A percentile compares a stretch with the other conserved stretches of the same genome.
Conservation (phyloP, 257 asterid species). For the Verbena officinalis region DNA sequence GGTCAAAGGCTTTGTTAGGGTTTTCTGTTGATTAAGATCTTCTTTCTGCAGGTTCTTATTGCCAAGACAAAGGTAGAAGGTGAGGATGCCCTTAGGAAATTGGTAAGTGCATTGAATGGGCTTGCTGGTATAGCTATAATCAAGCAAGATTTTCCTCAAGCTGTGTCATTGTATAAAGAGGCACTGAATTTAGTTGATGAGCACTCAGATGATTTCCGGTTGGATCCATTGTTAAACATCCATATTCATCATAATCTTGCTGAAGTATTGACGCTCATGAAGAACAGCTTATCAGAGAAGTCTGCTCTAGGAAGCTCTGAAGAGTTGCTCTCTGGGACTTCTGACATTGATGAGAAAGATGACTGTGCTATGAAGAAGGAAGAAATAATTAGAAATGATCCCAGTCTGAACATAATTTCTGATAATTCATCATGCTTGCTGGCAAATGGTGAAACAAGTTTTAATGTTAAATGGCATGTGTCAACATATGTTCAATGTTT, state of each 20-base stretch:
- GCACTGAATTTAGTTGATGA: constrained; percentile 74
- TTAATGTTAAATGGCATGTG: constrained; percentile 31
- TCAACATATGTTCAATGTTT: constrained; percentile 43
- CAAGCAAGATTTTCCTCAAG: constrained; percentile 69
- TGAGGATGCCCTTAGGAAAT: constrained; percentile 87
- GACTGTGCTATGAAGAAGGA: constrained; percentile 38
- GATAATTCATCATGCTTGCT: constrained; percentile 37
- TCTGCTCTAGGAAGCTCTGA: constrained; percentile 38
- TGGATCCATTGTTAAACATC: constrained; percentile 91
- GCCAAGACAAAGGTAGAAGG: constrained; percentile 96
- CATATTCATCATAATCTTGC: constrained; percentile 93
- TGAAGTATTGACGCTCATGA: constrained; percentile 54
- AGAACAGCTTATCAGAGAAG: constrained; percentile 35
- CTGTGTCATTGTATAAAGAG: constrained; percentile 78
- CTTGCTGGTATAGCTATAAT: constrained; percentile 96
- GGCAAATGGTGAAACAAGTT: constrained; percentile 35
- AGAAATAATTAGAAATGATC: constrained; percentile 34
- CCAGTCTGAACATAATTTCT: constrained; percentile 30
- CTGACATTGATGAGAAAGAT: constrained; percentile 37
- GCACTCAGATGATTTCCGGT: constrained; percentile 80
- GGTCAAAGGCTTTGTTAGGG: constrained; percentile 14
- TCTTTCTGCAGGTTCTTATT: constrained; percentile 72
- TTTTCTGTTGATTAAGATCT: constrained; percentile 25
- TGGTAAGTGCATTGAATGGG: constrained; percentile 89
- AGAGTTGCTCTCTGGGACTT: constrained; percentile 27